Base-by-base conservation (phyloP, 2,329 filamentous ascomycete genomes). In the Penicillium oxalicum region DNA sequence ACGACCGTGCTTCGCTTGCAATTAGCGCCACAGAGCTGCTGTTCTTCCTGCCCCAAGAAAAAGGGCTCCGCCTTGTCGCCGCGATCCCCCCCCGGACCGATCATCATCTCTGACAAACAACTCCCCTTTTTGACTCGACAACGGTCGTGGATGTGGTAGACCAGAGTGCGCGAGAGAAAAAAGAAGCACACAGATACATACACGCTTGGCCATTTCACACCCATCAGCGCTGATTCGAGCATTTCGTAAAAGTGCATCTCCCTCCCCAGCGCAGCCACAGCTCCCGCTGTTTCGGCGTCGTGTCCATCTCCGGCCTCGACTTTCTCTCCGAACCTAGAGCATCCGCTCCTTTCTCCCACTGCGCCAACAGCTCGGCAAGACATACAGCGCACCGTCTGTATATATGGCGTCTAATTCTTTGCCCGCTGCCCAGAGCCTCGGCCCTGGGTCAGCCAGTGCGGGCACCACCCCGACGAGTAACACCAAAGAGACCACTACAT, bases 401-500 rank as follows among this genome's bases (percentile, higher is more conserved):
- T 38, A 33, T 45, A 65, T 64, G 65, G 63, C 62, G 49, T 58
- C 63, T 45, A 61, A 57, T 37, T 50, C 53, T 40, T 57, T 63
- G 38, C 55, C 61, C 28, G 61, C 60, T 43, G 53, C 55, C 27
- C 54, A 50, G 45, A 58, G 51, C 46, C 60, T 47, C 44, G 61
- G 53, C 42, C 57, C 59, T 44, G 51, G 56, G 26, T 58, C 48
- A 27, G 52, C 58, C 45, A 59, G 49, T 37, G 56, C 59, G 9
- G 60, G 55, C 47, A 54, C 64, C 13, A 54, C 62, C 13, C 59
- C 61, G 33, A 40, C 55, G 29, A 65, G 57, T 40, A 59, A 60
- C 43, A 71, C 7, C 29, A 32, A 32, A 32, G 29, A 70, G 55
- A 59, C 56, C 34, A 55, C 61, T 46, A 49, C 60, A 18, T 62